Base-by-base conservation (phyloP, 441 rosid genomes). In the Mallotus repandus region DNA sequence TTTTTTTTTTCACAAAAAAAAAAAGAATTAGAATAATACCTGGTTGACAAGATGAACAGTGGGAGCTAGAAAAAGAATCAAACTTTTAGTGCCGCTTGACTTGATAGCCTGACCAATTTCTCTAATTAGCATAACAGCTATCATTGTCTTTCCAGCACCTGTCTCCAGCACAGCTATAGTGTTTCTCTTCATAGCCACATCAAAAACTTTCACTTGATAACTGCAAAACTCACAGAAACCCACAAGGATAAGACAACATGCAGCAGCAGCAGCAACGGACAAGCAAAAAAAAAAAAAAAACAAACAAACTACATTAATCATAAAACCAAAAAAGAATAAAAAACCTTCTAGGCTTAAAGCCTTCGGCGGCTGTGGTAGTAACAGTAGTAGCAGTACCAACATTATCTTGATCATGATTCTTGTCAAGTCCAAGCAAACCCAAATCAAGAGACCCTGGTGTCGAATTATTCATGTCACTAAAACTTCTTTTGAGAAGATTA, bases 31-130 rank as follows among this genome's bases (percentile, higher is more conserved):
- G 21, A 64, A 35, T 32, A 7, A 74, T 82, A 76, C 99, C 98
- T 90, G 97, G 66, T 81, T 82, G 70, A 91, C 96, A 73, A 90
- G 89, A 84, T 83, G 86, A 55, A 90, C 97, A 38, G 97, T 87
- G 9, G 98, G 98, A 2, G 93, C 90, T 84, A 96, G 82, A 88
- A 87, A 93, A 79, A 91, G 50, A 29, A 89, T 84, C 82, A 83
- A 79, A 68, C 82, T 91, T 73, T 82, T 86, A 69, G 16, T 12
- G 21, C 76, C 82, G 70, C 55, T 68, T 45, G 84, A 81, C 81
- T 79, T 81, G 25, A 82, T 72, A 49, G 83, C 52, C 65, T 80
- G 74, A 14, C 73, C 80, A 72, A 89, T 75, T 53, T 83, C 82
- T 66, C 78, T 84, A 46, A 93, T 90, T 25, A 96, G 77, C 93